Conservation (phyloP, 371 early-diverging fungal genomes). For the Dichotomocladium elegans region DNA sequence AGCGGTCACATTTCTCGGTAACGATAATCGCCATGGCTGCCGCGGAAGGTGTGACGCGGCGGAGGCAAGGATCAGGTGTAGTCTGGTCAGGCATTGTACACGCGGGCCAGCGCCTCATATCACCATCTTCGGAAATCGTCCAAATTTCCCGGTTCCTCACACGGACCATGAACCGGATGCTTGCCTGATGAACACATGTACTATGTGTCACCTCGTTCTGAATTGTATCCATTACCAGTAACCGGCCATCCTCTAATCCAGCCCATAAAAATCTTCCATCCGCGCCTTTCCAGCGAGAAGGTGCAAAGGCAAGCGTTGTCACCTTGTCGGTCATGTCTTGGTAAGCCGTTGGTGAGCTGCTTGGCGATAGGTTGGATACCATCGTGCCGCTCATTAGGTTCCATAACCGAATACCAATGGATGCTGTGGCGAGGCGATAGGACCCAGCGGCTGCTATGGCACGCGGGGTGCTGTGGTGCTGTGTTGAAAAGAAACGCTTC, state of each 20-base stretch:
- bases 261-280: conserved; percentile 63
- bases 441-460: conserved; percentile 11
- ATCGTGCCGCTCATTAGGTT: background rate
- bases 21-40: background rate
- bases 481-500: background rate
- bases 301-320: conserved; percentile 22
- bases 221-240: conserved; percentile 55
- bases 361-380: background rate
- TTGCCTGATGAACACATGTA: background rate
- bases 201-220: conserved; percentile 36
- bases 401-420: conserved; percentile 13
- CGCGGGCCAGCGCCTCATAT: conserved; percentile 63
- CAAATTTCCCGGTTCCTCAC: conserved; percentile 51
- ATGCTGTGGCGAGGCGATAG: conserved; percentile 12
- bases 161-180: conserved; percentile 50
- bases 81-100: background rate
- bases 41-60: conserved; percentile 10
- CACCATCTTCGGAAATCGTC: conserved; percentile 75
- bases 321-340: conserved; percentile 1
- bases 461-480: conserved; percentile 8
- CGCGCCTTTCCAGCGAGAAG: conserved; percentile 29
- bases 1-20: conserved; percentile 1
- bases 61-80: conserved; percentile 4
- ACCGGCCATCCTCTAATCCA: conserved; percentile 48
- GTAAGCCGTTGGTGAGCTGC: background rate